Evolutionary conservation across 2,329 filamentous ascomycete species (phyloP).

Genomic region (Nigrograna mackinnonii): DNA sequence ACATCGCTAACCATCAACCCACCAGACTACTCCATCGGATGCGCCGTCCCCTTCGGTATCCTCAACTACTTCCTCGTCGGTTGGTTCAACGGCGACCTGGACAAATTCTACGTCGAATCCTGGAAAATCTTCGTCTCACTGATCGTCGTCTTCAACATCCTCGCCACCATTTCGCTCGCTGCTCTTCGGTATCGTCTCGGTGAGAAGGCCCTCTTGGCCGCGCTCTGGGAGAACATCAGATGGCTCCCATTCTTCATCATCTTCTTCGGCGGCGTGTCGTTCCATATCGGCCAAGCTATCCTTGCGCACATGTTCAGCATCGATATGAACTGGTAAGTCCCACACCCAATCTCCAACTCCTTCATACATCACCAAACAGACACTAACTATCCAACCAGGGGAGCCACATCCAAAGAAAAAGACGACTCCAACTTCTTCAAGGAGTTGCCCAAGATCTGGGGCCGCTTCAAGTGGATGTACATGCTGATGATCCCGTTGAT

Average conservation of each 20-base stretch:
- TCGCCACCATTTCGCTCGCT: slow-evolving; percentile 63
- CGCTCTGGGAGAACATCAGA: slow-evolving; percentile 61
- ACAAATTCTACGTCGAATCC: slow-evolving; percentile 73
- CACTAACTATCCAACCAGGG: too few relatives aligned
- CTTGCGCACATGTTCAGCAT: slow-evolving; percentile 83
- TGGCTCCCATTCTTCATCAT: slow-evolving; percentile 70
- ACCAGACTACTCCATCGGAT: slow-evolving; percentile 71
- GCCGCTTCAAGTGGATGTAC: slow-evolving; percentile 76
- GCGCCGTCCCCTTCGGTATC: slow-evolving; percentile 65
- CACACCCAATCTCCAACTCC: too few relatives aligned
- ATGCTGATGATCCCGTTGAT: slow-evolving; percentile 64
- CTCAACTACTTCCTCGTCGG: slow-evolving; percentile 72
- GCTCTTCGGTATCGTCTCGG: slow-evolving; percentile 64
- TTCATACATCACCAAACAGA: too few relatives aligned
- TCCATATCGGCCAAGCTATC: slow-evolving; percentile 79
- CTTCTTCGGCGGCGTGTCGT: slow-evolving; percentile 78
- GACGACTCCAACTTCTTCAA: slow-evolving; percentile 85
- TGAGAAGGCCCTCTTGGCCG: slow-evolving; percentile 54
- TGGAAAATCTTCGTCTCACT: slow-evolving; percentile 50
- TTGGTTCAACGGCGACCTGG: slow-evolving; percentile 72
- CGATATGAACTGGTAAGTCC: slow-evolving; percentile 84
- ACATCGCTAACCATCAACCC: too few relatives aligned
- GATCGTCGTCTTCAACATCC: slow-evolving; percentile 64
- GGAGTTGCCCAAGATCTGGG: slow-evolving; percentile 77
- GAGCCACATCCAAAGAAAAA: slow-evolving; percentile 79